phyloP scores from a whole-genome alignment of 495 filamentous ascomycete genomes.

The Penicillium dipodomyicola region DNA sequence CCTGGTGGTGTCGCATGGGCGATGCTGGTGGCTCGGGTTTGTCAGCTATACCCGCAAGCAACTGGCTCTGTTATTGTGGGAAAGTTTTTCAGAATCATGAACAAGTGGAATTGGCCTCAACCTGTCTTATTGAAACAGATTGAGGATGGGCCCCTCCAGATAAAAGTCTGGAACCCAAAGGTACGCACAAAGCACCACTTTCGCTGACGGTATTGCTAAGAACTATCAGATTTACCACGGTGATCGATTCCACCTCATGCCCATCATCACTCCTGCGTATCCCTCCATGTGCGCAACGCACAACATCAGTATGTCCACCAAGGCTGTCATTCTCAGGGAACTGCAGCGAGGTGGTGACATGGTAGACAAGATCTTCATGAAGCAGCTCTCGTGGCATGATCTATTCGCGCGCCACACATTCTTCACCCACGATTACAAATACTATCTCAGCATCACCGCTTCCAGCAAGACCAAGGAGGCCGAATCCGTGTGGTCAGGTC shows the following conservation, averaged over 20 bases:
- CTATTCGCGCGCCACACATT: conserved; percentile 86
- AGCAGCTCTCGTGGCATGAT: conserved; percentile 76
- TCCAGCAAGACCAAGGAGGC: conserved; percentile 82
- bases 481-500: conserved; percentile 82
- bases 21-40: conserved; percentile 92
- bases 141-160: conserved; percentile 75
- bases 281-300: conserved; percentile 96
- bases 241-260: conserved; percentile 87
- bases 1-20: conserved; percentile 98
- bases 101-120: conserved; percentile 88
- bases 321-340: conserved; percentile 77
- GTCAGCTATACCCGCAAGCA: conserved; percentile 94
- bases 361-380: conserved; percentile 74
- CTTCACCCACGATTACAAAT: conserved; percentile 89
- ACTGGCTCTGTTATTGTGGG: conserved; percentile 77
- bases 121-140: conserved; percentile 87
- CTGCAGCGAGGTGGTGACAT: conserved; percentile 74
- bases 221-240: conserved; percentile 65
- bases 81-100: conserved; percentile 93
- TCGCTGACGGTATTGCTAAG: background rate
- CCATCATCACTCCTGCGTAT: conserved; percentile 94
- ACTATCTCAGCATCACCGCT: conserved; percentile 88
- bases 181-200: conserved; percentile 41
- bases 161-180: conserved; percentile 92
- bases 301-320: conserved; percentile 85